These are phyloP conservation scores for Pythium aquatile DNA, from an alignment of 352 stramenopile genomes.

Conservation along the genomic window DNA sequence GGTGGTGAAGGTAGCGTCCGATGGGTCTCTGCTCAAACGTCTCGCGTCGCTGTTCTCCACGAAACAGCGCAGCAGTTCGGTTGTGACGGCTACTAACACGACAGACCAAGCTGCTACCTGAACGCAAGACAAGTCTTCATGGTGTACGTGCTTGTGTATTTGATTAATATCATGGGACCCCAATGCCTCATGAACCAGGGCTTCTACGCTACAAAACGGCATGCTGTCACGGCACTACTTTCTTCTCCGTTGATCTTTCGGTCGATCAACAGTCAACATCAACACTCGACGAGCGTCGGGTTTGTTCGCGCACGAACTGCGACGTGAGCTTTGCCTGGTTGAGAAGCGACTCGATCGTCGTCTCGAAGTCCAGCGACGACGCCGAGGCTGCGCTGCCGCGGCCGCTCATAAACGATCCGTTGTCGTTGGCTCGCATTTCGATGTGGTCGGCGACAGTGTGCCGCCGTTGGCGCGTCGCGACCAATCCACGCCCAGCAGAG, in stretches of 20 bases:
- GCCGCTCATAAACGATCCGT: slow-evolving; percentile 20
- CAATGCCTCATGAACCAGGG: background rate
- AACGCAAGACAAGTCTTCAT: background rate
- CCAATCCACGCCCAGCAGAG: background rate
- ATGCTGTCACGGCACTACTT: background rate
- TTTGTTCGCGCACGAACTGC: slow-evolving; percentile 29
- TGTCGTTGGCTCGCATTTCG: slow-evolving; percentile 28
- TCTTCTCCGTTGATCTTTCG: background rate
- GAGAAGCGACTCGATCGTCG: slow-evolving; percentile 72
- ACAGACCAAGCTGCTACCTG: background rate
- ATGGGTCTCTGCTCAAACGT: slow-evolving; percentile 1
- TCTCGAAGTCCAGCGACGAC: slow-evolving; percentile 59
- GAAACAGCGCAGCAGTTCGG: background rate
- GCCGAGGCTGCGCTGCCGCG: slow-evolving; percentile 32
- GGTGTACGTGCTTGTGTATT: background rate
- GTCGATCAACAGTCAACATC: background rate
- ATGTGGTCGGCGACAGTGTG: slow-evolving; percentile 45
- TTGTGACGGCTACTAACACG: background rate
- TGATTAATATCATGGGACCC: background rate
- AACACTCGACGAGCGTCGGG: slow-evolving; percentile 13
- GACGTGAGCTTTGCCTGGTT: slow-evolving; percentile 69
- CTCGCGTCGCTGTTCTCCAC: background rate
- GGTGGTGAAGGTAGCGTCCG: background rate
- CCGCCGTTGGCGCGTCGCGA: slow-evolving; percentile 16
- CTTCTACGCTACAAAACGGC: background rate